Conservation (phyloP, 176 grass and related monocot genomes). For the Urochloa ruziziensis region DNA sequence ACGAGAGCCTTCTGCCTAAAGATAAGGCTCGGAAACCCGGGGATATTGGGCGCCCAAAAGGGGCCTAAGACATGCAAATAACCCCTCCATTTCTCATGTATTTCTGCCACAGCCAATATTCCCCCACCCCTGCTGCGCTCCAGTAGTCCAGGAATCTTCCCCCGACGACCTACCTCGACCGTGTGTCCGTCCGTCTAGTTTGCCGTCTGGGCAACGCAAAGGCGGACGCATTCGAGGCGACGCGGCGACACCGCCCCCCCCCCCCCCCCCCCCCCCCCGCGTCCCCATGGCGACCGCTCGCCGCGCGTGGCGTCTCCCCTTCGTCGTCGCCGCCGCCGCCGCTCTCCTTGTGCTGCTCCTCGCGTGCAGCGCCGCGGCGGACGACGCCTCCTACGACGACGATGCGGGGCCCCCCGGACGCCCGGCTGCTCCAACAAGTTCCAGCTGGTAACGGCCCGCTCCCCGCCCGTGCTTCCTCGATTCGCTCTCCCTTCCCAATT, state of each 20-base stretch:
- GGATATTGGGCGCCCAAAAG: too few relatives aligned
- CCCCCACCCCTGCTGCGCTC: too few relatives aligned
- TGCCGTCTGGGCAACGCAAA: constrained; percentile 3
- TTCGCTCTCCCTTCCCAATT: not conserved
- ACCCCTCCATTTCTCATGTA: too few relatives aligned
- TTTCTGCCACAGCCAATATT: too few relatives aligned
- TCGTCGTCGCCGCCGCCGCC: not conserved
- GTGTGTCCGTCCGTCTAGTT: not conserved
- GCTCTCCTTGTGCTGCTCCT: constrained; percentile 26
- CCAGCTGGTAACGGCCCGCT: constrained; percentile 61
- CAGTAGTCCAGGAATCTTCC: too few relatives aligned
- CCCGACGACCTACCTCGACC: not conserved
- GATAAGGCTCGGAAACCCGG: too few relatives aligned
- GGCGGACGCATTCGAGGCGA: not conserved
- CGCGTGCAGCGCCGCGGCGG: constrained; percentile 31
- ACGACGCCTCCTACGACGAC: constrained; percentile 75
- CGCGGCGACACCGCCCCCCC: not conserved
- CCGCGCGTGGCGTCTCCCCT: not conserved
- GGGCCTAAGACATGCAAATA: too few relatives aligned
- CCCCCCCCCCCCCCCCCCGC: too few relatives aligned
- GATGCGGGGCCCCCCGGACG: constrained; percentile 44
- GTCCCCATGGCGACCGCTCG: constrained; percentile 21
- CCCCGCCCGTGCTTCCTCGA: not conserved
- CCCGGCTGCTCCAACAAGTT: constrained; percentile 91
- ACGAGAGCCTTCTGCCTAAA: too few relatives aligned